Evolutionary conservation across 768 basidiomycete species (phyloP), one percentile per base, ranked within the genome.

Genomic region (Leccinum rimulosum): DNA sequence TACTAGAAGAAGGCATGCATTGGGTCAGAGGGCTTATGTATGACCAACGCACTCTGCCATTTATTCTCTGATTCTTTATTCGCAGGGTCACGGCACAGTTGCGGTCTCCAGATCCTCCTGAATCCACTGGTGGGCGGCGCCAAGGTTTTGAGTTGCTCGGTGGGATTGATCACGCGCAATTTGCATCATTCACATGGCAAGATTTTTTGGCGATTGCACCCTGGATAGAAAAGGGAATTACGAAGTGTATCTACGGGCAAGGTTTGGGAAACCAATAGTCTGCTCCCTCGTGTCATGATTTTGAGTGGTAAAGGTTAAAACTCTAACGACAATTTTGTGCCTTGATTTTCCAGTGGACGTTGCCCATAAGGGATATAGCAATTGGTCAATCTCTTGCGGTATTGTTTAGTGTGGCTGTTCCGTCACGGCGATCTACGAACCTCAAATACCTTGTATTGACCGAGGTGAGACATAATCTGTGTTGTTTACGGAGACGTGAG

Each of bases 11-110:
- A 40, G 86, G 84, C n/a, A 68, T 80, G 57, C 79, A 85, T 50
- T 91, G 90, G 90, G 83, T 89, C 10, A 90, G 90, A 30, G 77
- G 82, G 22, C 66, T 91, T 62, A 83, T 92, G 90, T 88, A 58
- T 61, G 81, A 58, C 43, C 33, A 36, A n/a, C 11, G 7, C 52
- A 57, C 52, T 43, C 6, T 3, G 1, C n/a, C 22, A 22, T 22
- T 58, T 57, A 57, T 56, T 61, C 17, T 5, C 59, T 60, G n/a
- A 65, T 38, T 53, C 0, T n/a, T 40, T 43, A 52, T 54, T 50
- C 12, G 54, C 22, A 90, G 89, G 84, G 73, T 90, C 35, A 80
- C 82, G 25, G 81, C 82, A 1, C 88, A 89, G 62, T 73, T 90
- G 36, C 64, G 81, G 43, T 78, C 79, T 54, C 73, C 79, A 22